Evolutionary conservation across 192 early-diverging fungal genomes (phyloP).

Genomic region (Coemansia sp.): DNA sequence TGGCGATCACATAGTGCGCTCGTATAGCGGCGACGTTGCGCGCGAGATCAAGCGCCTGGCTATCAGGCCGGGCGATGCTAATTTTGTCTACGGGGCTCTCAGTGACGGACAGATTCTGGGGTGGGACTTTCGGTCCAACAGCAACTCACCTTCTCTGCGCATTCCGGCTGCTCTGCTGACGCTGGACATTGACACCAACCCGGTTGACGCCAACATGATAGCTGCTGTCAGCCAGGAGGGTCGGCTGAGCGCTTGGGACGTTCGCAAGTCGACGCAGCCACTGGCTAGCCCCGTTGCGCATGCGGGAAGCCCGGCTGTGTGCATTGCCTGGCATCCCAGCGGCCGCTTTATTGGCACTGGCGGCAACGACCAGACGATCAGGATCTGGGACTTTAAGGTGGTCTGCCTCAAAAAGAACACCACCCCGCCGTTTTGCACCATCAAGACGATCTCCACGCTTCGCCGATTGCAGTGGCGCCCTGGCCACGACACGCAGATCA

Average conservation of each 20-base stretch:
- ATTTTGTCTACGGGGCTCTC: constrained; percentile 40
- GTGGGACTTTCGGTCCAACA: constrained; percentile 37
- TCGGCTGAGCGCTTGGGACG: constrained; percentile 33
- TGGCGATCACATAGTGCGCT: constrained; percentile 27
- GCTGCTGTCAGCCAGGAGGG: constrained; percentile 43
- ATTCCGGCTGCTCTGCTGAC: constrained; percentile 11
- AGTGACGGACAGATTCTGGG: constrained; percentile 30
- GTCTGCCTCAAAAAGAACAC: constrained; percentile 27
- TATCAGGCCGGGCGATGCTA: constrained; percentile 40
- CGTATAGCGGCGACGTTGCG: constrained; percentile 14
- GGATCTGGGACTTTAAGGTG: constrained; percentile 52
- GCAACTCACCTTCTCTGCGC: constrained; percentile 13
- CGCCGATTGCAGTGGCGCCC: constrained; percentile 56
- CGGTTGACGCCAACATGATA: constrained; percentile 27
- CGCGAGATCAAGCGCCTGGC: constrained; percentile 44
- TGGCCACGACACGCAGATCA: constrained; percentile 54
- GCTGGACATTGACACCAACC: constrained; percentile 52
- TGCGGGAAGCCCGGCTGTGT: constrained; percentile 17
- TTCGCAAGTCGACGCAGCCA: constrained; percentile 17
- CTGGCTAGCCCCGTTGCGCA: constrained; percentile 28
- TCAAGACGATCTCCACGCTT: constrained; percentile 30
- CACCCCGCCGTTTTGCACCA: constrained; percentile 28
- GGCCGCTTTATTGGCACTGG: constrained; percentile 54
- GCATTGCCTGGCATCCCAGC: constrained; percentile 52
- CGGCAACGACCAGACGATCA: constrained; percentile 47